Conservation (phyloP, 2,329 filamentous ascomycete genomes). For the Pseudogymnoascus sp. region DNA sequence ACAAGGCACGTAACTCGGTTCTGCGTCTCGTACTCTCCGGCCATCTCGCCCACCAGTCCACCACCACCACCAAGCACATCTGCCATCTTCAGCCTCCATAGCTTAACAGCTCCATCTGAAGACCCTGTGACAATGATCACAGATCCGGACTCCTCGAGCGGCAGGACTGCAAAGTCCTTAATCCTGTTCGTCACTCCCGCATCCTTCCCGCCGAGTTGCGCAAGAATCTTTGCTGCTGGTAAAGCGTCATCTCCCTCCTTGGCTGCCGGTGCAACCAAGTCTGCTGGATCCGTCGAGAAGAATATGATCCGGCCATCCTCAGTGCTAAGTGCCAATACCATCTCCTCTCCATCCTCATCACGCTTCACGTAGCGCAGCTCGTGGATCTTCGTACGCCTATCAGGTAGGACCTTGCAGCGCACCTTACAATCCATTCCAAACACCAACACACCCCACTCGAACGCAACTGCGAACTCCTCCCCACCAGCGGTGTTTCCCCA, state of each 20-base stretch:
- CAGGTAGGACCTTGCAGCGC: constrained; percentile 62
- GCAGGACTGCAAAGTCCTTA: constrained; percentile 73
- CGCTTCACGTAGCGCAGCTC: constrained; percentile 63
- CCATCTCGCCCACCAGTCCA: constrained; percentile 39
- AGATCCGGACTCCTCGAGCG: constrained; percentile 40
- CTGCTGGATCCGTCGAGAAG: constrained; percentile 57
- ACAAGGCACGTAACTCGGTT: constrained; percentile 85
- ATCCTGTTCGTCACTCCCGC: constrained; percentile 61
- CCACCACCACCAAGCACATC: constrained; percentile 32
- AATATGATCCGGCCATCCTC: constrained; percentile 85
- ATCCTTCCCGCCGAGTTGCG: constrained; percentile 68
- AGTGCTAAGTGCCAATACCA: constrained; percentile 67
- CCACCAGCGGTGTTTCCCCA: constrained; percentile 69
- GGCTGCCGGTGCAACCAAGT: constrained; percentile 31
- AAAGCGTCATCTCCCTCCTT: constrained; percentile 37
- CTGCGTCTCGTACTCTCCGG: constrained; percentile 75
- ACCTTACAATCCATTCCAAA: constrained; percentile 85
- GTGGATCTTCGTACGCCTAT: constrained; percentile 70
- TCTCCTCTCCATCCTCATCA: constrained; percentile 40
- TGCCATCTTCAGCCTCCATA: constrained; percentile 57
- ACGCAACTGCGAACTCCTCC: constrained; percentile 81
- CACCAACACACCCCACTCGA: constrained; percentile 75
- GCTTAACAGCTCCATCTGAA: constrained; percentile 76
- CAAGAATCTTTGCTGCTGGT: constrained; percentile 57
- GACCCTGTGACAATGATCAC: constrained; percentile 63